Conservation (phyloP, 108 stramenopile species). For the Cyclotella choctawhatcheeana region DNA sequence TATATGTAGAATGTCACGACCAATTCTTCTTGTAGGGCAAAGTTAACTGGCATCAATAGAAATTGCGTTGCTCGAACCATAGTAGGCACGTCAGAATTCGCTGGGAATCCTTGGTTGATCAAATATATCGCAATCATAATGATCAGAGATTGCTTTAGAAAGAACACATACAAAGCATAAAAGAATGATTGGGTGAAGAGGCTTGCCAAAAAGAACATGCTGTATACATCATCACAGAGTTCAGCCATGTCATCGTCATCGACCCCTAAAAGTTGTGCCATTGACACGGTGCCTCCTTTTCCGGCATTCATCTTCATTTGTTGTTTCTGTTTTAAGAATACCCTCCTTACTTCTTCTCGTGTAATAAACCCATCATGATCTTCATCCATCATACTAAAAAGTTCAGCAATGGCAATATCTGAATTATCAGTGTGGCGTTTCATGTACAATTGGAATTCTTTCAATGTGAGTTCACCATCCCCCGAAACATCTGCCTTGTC, state of each 20-base stretch:
- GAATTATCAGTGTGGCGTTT: conserved; percentile 20
- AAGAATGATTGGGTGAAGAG: conserved; percentile 39
- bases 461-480: conserved; percentile 5
- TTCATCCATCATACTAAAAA: conserved; percentile 23
- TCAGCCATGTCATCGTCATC: too few species aligned
- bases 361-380: conserved; percentile 15
- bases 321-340: conserved; percentile 14
- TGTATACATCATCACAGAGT: conserved; percentile 62
- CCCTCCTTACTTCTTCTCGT: conserved; percentile 22
- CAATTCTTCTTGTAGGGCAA: conserved; percentile 67
- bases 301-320: neutral
- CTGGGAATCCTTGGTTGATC: conserved; percentile 17
- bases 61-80: conserved; percentile 52
- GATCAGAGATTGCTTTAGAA: conserved; percentile 49
- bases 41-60: conserved; percentile 58
- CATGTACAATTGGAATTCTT: conserved; percentile 25
- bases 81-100: conserved; percentile 1
- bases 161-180: conserved; percentile 43
- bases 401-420: conserved; percentile 10
- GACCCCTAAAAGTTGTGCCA: too few species aligned
- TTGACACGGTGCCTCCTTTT: too few species aligned
- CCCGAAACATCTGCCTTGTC: conserved; percentile 19
- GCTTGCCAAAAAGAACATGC: conserved; percentile 53
- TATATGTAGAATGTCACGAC: conserved; percentile 51
- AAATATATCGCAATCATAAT: conserved; percentile 48